Conservation (phyloP, 495 filamentous ascomycete genomes). For the Aspergillus incahuasiensis region DNA sequence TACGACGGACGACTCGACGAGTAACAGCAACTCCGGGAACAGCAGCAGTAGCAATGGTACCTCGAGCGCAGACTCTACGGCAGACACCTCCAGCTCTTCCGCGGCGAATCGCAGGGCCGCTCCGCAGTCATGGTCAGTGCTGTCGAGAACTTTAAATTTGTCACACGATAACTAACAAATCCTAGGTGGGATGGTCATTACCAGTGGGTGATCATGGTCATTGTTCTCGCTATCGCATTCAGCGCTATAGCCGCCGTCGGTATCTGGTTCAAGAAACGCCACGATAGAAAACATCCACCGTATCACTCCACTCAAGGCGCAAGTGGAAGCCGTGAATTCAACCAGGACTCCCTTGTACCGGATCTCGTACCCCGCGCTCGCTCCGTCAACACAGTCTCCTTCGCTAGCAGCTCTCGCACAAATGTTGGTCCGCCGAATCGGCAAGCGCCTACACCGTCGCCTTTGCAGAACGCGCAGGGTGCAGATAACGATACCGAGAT, state of each 20-base stretch:
- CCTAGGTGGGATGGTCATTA: constrained; percentile 48
- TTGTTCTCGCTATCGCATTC: constrained; percentile 48
- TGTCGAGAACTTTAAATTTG: not conserved
- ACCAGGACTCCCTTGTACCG: constrained; percentile 15
- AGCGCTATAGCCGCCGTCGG: constrained; percentile 29
- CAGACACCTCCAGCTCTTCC: not conserved
- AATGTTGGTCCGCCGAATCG: constrained; percentile 17
- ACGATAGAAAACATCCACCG: constrained; percentile 41
- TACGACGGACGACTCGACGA: constrained; percentile 8
- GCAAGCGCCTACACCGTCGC: constrained; percentile 16
- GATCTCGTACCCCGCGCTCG: constrained; percentile 9
- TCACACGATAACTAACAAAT: constrained; percentile 5
- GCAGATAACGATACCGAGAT: constrained; percentile 24
- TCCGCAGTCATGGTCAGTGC: constrained; percentile 11
- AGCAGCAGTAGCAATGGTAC: constrained; percentile 16
- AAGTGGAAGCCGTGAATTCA: constrained; percentile 18
- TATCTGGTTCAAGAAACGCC: constrained; percentile 45
- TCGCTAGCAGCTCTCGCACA: constrained; percentile 33
- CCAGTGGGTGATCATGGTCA: constrained; percentile 52
- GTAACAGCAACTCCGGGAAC: constrained; percentile 16
- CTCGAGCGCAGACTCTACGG: not conserved
- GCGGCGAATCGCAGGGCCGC: not conserved
- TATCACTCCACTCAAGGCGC: constrained; percentile 27
- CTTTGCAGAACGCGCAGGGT: constrained; percentile 22
- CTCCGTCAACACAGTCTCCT: constrained; percentile 19